A percentile compares a stretch with the other conserved stretches of the same genome.
These are phyloP conservation scores for Pyrus hybrid DNA, from an alignment of 331 rosid species.

Conservation along the genomic window DNA sequence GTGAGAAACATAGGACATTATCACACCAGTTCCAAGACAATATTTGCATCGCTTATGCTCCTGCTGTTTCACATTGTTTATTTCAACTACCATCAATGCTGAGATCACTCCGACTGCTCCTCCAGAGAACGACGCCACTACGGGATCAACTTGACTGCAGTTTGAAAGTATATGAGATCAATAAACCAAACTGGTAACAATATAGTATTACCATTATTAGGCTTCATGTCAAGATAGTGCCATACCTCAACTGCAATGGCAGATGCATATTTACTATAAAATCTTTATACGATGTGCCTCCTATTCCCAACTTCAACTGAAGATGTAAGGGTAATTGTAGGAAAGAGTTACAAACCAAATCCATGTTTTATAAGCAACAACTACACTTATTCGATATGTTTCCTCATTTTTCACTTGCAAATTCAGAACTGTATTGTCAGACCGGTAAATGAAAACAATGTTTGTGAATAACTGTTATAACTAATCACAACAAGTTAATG, in stretches of 20 bases:
- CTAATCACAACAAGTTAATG: too few species aligned
- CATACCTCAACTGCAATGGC: slow-evolving; percentile 95
- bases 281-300: slow-evolving; percentile 94
- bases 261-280: slow-evolving; percentile 70
- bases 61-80: slow-evolving; percentile 88
- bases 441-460: too few species aligned
- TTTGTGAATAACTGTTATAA: neutral
- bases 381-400: neutral
- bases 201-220: neutral
- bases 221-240: neutral
- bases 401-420: neutral
- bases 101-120: slow-evolving; percentile 98
- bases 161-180: slow-evolving; percentile 10
- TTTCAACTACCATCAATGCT: slow-evolving; percentile 91
- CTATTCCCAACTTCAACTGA: slow-evolving; percentile 83
- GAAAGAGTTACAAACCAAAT: slow-evolving; percentile 5
- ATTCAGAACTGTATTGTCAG: neutral
- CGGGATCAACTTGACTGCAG: slow-evolving; percentile 96
- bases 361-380: neutral
- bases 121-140: slow-evolving; percentile 97
- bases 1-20: neutral
- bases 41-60: slow-evolving; percentile 96
- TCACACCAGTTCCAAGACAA: slow-evolving; percentile 93
- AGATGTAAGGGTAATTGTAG: slow-evolving; percentile 1
- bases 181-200: neutral